Evolutionary conservation across 140 eudicot species (phyloP), one percentile per base, ranked within the genome.

Genomic region (Oenanthe javanica): DNA sequence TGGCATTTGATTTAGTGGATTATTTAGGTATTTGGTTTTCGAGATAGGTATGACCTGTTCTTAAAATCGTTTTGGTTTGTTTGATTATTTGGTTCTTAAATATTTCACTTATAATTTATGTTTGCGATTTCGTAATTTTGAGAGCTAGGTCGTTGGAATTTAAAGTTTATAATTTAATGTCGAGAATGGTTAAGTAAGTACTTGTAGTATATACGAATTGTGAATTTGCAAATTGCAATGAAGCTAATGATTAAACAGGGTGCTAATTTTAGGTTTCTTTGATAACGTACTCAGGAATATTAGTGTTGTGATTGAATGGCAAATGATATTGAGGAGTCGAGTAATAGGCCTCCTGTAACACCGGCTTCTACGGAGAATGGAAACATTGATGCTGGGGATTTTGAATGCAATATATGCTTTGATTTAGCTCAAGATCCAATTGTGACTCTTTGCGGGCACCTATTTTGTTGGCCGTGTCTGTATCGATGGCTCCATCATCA

Each of bases 381-480:
- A 21, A 79, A 78, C 72, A 77, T 76, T 9, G 89, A 80, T 76
- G 67, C 89, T 40, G 92, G 81, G 25, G 89, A 86, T 64, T 86
- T 88, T 51, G 92, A 88, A 36, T 88, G 89, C 70, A 86, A 86
- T 50, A 88, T 88, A 69, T 88, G 92, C 81, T 88, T 88, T 40
- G 92, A 88, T 13, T 75, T 88, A 40, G 92, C 92, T 9, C 89
- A 86, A 72, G 92, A 88, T 25, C 92, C 89, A 1, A 86, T 88
- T 69, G 84, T 83, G 25, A 88, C 89, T 16, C 86, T 84, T 31
- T 88, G 92, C 40, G 89, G 92, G 10, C 92, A 88, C 79, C 86
- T 86, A 14, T 88, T 72, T 75, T 88, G 92, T 75, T 88, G 89
- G 89, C 89, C 89, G 4, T 88, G 92, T 70, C 81, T 88, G 10